Percentiles rank a stretch among this genome's conserved stretches.
Conservation (phyloP, 441 rosid genomes). For the Gossypium davidsonii region DNA sequence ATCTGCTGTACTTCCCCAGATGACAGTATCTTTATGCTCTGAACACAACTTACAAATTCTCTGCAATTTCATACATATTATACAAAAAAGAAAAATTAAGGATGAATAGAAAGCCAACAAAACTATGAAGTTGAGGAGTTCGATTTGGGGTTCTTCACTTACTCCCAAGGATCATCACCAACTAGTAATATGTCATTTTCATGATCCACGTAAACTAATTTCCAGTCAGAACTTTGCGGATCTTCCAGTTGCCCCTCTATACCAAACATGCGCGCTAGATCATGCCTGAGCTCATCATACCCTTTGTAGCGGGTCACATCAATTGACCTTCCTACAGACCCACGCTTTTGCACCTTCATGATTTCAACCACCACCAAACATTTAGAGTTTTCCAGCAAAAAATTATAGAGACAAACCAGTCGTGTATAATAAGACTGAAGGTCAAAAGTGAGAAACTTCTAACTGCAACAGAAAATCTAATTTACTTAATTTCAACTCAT, state of each 20-base stretch:
- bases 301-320: slow-evolving; percentile 80
- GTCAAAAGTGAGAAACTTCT: too few relatives aligned
- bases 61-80: slow-evolving; percentile 31
- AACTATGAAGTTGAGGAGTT: background rate
- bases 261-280: slow-evolving; percentile 90
- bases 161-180: slow-evolving; percentile 99
- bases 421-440: too few relatives aligned
- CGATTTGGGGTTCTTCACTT: slow-evolving; percentile 28
- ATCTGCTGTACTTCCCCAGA: slow-evolving; percentile 90
- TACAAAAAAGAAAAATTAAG: background rate
- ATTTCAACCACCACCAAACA: slow-evolving; percentile 13
- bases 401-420: background rate
- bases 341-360: slow-evolving; percentile 88
- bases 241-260: slow-evolving; percentile 92
- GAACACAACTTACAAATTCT: slow-evolving; percentile 88
- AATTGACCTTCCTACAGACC: slow-evolving; percentile 90
- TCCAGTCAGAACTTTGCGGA: slow-evolving; percentile 89
- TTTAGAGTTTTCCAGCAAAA: slow-evolving; percentile 6
- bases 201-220: slow-evolving; percentile 84
- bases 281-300: slow-evolving; percentile 78
- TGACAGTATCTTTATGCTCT: slow-evolving; percentile 90
- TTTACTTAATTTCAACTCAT: background rate
- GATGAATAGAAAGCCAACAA: background rate
- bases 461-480: too few relatives aligned
- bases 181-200: slow-evolving; percentile 90